Conservation (phyloP, 495 filamentous ascomycete species). For the Aspergillus sparsus region DNA sequence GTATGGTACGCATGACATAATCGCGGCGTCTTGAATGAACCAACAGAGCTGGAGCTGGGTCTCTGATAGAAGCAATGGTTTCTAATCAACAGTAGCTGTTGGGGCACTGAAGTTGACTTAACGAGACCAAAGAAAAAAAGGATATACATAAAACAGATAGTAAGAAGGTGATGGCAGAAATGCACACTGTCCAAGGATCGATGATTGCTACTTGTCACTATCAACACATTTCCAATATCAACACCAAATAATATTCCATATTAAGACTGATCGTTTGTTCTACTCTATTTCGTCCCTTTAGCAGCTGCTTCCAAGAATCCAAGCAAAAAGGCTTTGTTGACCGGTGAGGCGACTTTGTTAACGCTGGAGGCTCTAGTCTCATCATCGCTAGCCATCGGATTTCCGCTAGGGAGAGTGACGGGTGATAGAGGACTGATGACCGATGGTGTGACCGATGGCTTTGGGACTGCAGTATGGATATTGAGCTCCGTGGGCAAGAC, state of each 20-base stretch:
- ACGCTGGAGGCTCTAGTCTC: slow-evolving; percentile 48
- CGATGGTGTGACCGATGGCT: slow-evolving; percentile 30
- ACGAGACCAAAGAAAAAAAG: neutral
- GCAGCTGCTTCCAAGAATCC: slow-evolving; percentile 70
- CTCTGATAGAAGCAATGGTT: too few species aligned
- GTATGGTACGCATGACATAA: slow-evolving; percentile 25
- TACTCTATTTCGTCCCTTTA: slow-evolving; percentile 40
- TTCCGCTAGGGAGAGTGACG: slow-evolving; percentile 35
- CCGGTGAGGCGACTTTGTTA: slow-evolving; percentile 58
- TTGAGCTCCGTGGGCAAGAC: slow-evolving; percentile 25
- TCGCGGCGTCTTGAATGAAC: neutral
- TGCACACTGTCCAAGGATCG: too few species aligned
- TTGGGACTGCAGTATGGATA: slow-evolving; percentile 26
- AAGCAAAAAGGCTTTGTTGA: slow-evolving; percentile 75
- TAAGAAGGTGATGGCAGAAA: neutral
- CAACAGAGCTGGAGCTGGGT: too few species aligned
- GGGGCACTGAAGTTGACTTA: neutral
- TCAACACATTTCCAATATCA: neutral
- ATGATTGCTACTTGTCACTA: too few species aligned
- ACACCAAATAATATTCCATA: neutral
- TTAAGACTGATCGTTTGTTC: neutral
- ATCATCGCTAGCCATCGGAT: slow-evolving; percentile 40
- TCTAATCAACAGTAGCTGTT: neutral
- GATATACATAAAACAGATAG: neutral
- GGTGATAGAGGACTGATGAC: slow-evolving; percentile 52